Evolutionary conservation across 192 early-diverging fungal genomes (phyloP).

Genomic region (Phlyctochytrium bullatum): DNA sequence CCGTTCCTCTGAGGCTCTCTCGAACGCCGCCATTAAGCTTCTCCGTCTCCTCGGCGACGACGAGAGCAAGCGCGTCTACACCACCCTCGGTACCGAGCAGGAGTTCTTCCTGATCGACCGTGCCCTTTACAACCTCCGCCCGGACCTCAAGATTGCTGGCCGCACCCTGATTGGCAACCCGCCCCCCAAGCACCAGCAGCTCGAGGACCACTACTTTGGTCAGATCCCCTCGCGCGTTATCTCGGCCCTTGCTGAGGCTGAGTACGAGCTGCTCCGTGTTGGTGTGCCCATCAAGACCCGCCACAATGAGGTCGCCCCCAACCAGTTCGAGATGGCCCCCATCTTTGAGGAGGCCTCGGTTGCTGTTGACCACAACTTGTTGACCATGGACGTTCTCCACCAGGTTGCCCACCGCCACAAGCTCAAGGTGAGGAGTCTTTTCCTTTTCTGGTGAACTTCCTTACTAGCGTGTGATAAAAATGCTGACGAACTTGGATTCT

Average conservation of each 20-base stretch:
- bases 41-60: constrained; percentile 76
- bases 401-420: constrained; percentile 96
- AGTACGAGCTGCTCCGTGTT: constrained; percentile 89
- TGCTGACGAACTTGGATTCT: no score
- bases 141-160: constrained; percentile 95
- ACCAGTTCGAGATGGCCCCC: constrained; percentile 97
- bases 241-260: constrained; percentile 86
- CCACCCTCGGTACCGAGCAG: constrained; percentile 96
- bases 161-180: constrained; percentile 90
- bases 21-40: constrained; percentile 75
- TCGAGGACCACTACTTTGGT: constrained; percentile 99
- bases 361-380: constrained; percentile 97
- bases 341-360: constrained; percentile 97
- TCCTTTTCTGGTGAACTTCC: background rate
- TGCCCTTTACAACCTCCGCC: constrained; percentile 86
- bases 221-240: constrained; percentile 91
- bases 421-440: constrained; percentile 65
- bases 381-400: constrained; percentile 96
- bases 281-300: constrained; percentile 99
- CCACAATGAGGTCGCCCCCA: constrained; percentile 98
- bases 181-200: constrained; percentile 97
- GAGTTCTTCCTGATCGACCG: constrained; percentile 99
- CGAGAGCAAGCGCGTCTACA: constrained; percentile 77
- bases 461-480: no score
- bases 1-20: constrained; percentile 84